Conservation (phyloP, 345 rosid genomes). For the Acer yangbiense region DNA sequence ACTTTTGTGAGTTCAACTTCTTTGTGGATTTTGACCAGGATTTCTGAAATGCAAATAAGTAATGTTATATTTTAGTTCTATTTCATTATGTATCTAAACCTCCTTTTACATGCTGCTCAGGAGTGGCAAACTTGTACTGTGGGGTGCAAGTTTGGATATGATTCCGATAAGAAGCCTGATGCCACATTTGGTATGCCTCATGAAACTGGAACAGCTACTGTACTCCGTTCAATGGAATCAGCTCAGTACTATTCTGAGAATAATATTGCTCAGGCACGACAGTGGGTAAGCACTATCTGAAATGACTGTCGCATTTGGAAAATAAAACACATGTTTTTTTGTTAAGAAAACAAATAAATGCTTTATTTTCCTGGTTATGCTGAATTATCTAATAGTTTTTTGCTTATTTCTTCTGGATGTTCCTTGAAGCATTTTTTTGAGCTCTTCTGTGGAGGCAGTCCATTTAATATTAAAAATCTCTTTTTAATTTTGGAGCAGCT, state of each 20-base stretch:
- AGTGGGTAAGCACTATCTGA: slow-evolving; percentile 94
- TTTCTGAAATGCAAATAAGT: slow-evolving; percentile 1
- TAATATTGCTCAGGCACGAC: slow-evolving; percentile 72
- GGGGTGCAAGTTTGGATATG: slow-evolving; percentile 65
- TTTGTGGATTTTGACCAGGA: background rate
- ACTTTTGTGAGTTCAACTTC: slow-evolving; percentile 11
- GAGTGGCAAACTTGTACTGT: slow-evolving; percentile 68
- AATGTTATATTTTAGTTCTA: background rate
- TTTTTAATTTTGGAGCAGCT: background rate
- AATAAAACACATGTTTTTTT: background rate
- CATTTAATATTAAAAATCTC: background rate
- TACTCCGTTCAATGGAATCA: slow-evolving; percentile 94
- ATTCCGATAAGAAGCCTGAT: slow-evolving; percentile 50
- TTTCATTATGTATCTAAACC: slow-evolving; percentile 8
- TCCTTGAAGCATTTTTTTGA: background rate
- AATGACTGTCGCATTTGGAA: slow-evolving; percentile 22
- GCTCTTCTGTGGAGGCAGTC: background rate
- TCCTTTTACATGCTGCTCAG: slow-evolving; percentile 36
- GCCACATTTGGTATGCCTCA: slow-evolving; percentile 62
- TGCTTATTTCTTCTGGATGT: background rate
- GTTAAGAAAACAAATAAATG: background rate
- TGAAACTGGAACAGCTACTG: slow-evolving; percentile 41
- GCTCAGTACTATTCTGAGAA: slow-evolving; percentile 77
- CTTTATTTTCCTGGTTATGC: background rate
- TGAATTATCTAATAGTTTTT: too few species aligned